phyloP scores from a whole-genome alignment of 331 rosid genomes.

The Dryas integrifolia region DNA sequence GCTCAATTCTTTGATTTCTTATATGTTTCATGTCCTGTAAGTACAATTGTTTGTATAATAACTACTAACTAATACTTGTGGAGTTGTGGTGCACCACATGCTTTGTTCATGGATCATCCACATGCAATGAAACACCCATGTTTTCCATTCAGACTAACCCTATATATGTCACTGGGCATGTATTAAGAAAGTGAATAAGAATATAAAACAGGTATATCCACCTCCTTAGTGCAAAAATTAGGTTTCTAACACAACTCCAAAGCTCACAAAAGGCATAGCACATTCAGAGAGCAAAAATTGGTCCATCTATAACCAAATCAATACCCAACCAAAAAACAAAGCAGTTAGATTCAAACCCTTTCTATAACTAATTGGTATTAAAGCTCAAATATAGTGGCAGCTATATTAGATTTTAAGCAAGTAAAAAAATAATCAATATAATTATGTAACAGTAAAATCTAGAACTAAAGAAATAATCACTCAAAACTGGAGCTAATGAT shows the following conservation, averaged over 20 bases:
- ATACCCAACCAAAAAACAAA: neutral
- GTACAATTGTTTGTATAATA: neutral
- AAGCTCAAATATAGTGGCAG: neutral
- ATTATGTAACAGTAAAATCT: neutral
- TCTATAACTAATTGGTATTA: neutral
- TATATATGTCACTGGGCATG: neutral
- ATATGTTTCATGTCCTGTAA: neutral
- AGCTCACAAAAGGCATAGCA: neutral
- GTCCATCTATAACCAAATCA: neutral
- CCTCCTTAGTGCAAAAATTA: neutral
- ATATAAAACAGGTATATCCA: neutral
- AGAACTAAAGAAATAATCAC: neutral
- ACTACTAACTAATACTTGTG: neutral
- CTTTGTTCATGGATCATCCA: neutral
- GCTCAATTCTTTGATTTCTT: neutral
- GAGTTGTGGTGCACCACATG: neutral
- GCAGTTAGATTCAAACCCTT: neutral
- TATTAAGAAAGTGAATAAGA: neutral
- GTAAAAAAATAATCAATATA: neutral
- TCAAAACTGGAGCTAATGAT: neutral
- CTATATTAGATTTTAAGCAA: neutral
- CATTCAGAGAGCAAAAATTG: neutral
- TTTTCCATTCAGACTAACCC: neutral
- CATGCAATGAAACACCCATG: neutral
- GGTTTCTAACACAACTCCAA: neutral